Base-by-base conservation (phyloP, 257 asterid species). In the Solanum pinnatisectum region DNA sequence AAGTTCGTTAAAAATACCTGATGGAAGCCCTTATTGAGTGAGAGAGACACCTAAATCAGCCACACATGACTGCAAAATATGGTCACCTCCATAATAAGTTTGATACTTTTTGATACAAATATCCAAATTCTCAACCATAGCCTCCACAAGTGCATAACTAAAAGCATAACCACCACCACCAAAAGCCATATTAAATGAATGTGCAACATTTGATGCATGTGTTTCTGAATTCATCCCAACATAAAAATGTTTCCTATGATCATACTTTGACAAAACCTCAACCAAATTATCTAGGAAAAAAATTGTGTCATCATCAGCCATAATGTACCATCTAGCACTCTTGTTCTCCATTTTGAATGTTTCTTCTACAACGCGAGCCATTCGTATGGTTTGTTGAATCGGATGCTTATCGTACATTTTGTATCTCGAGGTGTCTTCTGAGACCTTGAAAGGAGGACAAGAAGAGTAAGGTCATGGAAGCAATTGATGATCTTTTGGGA, bases 81-180 rank as follows among this genome's bases (percentile, higher is more conserved):
- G 92, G 79, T 93, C 94, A 83, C 94, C 90, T 0, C 93, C 92
- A 72, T 32, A 79, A 59, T 85, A 5, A 82, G 81, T 88, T 46
- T 94, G 90, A 83, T 93, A 91, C 9, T 92, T 92, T 87, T 89
- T 90, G 35, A 94, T 77, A 87, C 95, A 92, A 39, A 63, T 13
- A 49, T 92, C 95, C 93, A 92, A 87, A 71, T 94, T 92, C 4
- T 82, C 84, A 32, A 93, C 90, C 91, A 94, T 79, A 39, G 93
- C 95, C 42, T 92, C 90, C 5, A 94, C 96, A 27, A 92, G 88
- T 32, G 94, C 94, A 88, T 91, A 91, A 79, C 96, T 92, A 68
- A 92, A 63, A 40, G 91, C 93, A 84, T 87, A 92, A 6, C 86
- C 86, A 16, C 71, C 86, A 9, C 86, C 86, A 32, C 94, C 94